Conservation (phyloP, 768 basidiomycete genomes). For the Panellus pusillus region DNA sequence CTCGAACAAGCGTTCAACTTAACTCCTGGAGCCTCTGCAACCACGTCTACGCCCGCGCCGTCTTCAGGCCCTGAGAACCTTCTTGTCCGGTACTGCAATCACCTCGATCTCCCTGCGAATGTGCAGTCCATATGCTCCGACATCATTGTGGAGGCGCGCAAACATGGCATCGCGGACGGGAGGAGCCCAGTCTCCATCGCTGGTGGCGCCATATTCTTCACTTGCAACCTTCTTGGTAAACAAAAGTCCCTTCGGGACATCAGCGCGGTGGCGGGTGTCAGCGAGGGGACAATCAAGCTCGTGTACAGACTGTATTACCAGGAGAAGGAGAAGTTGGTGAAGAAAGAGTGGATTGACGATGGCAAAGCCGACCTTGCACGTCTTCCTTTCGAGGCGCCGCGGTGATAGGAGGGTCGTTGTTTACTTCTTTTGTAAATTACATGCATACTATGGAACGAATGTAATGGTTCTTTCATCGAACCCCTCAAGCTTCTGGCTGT, state of each 20-base stretch:
- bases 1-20: constrained; percentile 88
- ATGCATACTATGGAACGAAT: too few species aligned
- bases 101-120: constrained; percentile 80
- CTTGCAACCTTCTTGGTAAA: constrained; percentile 77
- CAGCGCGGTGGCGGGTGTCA: constrained; percentile 87
- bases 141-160: constrained; percentile 77
- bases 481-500: too few species aligned
- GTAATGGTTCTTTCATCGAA: too few species aligned
- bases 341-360: constrained; percentile 82
- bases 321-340: constrained; percentile 76
- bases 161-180: constrained; percentile 89
- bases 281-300: constrained; percentile 92
- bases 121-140: constrained; percentile 83
- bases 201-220: constrained; percentile 95
- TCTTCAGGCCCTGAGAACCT: constrained; percentile 81
- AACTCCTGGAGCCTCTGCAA: constrained; percentile 72
- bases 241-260: constrained; percentile 81
- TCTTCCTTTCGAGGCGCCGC: constrained; percentile 30
- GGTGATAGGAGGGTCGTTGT: too few species aligned
- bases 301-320: constrained; percentile 79
- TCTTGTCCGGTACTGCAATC: constrained; percentile 91
- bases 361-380: constrained; percentile 63
- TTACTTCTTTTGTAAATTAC: too few species aligned
- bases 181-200: constrained; percentile 97
- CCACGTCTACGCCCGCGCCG: constrained; percentile 42